Base-by-base conservation (phyloP, 129 eudicot species). In the Escallonia herrerae region DNA sequence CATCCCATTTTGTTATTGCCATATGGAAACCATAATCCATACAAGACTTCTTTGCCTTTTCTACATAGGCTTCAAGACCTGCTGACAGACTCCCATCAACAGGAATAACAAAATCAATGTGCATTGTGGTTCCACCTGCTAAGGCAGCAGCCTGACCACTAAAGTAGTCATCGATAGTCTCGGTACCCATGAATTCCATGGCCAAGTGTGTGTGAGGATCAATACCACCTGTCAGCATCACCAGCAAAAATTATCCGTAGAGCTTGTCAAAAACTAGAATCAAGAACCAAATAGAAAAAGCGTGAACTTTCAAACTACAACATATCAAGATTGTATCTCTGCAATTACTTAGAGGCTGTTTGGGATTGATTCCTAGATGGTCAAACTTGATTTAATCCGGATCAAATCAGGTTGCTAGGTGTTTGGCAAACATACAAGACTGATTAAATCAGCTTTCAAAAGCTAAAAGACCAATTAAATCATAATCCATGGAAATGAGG, bases 1-100 rank as follows among this genome's bases (percentile, higher is more conserved):
- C 97, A 67, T 94, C 93, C 99, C 97, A 94, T 81, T 94, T 94
- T n/a, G 99, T 94, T 69, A 94, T 80, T 22, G 95, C 99, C 99
- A 89, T 89, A 74, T 94, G 99, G 75, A 94, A 94, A 66, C 99
- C 99, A 73, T 89, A 94, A 82, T 94, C 99, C 93, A 89, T 94
- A 78, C 90, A 82, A 14, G 99, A 80, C 45, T 66, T 72, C 74
- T 86, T 80, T 58, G 97, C 80, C 73, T 94, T 94, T 62, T 84
- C 69, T 42, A 78, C 87, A 68, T 94, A 94, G 8, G 91, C 71
- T 72, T 94, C 89, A 69, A 56, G 84, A 15, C 99, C 99, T 47
- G 84, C 82, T 44, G 93, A 74, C 75, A 94, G 74, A 75, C 87
- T 94, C 50, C 99, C 99, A 12, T 86, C 51, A 37, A 89, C 90